Evolutionary conservation across 768 basidiomycete genomes (phyloP).

Genomic region (Hygrocybe punicea): DNA sequence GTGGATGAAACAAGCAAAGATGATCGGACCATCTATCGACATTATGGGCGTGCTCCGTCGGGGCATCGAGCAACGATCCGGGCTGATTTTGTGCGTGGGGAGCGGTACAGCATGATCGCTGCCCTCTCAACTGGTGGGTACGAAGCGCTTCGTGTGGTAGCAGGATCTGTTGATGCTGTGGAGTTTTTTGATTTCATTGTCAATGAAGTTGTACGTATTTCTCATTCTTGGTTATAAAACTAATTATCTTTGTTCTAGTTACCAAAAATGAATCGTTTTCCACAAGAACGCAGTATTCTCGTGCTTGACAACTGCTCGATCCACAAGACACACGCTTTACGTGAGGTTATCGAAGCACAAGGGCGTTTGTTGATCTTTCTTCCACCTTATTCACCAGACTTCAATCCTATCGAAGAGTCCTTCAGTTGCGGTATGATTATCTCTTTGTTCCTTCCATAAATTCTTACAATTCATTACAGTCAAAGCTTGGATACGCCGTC

Average conservation of each 20-base stretch:
- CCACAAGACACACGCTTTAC: slow-evolving; percentile 22
- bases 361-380: slow-evolving; percentile 17
- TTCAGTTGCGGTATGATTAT: too few relatives aligned
- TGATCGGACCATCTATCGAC: slow-evolving; percentile 23
- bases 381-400: slow-evolving; percentile 33
- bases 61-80: slow-evolving; percentile 17
- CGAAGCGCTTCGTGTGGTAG: slow-evolving; percentile 21
- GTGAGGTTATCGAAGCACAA: slow-evolving; percentile 20
- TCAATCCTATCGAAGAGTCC: slow-evolving; percentile 36
- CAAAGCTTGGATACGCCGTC: too few relatives aligned
- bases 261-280: slow-evolving; percentile 27
- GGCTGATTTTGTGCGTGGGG: slow-evolving; percentile 22
- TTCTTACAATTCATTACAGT: too few relatives aligned
- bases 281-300: slow-evolving; percentile 22
- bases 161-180: slow-evolving; percentile 25
- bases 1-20: slow-evolving; percentile 33
- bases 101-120: slow-evolving; percentile 24
- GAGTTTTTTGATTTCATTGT: slow-evolving; percentile 33
- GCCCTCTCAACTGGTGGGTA: slow-evolving; percentile 27
- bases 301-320: slow-evolving; percentile 33
- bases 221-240: not conserved
- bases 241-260: slow-evolving; percentile 9
- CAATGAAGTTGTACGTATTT: slow-evolving; percentile 21
- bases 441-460: too few relatives aligned
- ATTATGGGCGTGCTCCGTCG: slow-evolving; percentile 21